These are phyloP conservation scores for Blastocystis sp. DNA, from an alignment of 352 stramenopile species.

Conservation along the genomic window DNA sequence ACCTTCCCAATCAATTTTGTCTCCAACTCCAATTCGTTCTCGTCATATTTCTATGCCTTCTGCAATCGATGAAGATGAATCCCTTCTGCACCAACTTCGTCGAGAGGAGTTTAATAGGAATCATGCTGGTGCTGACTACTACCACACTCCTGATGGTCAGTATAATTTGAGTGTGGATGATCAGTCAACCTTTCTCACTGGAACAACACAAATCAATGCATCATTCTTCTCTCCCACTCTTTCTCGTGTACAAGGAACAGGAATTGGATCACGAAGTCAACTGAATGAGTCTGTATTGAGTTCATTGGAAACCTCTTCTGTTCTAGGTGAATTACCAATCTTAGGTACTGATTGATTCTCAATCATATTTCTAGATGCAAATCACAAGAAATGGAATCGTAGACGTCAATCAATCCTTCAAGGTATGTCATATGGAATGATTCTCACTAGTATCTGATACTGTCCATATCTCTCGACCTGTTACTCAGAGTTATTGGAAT, in stretches of 20 bases:
- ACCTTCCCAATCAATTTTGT: background rate
- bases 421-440: background rate
- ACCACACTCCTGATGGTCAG: background rate
- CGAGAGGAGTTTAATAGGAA: conserved; percentile 30
- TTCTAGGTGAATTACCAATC: conserved; percentile 1
- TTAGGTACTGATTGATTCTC: background rate
- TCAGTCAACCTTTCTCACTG: background rate
- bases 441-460: background rate
- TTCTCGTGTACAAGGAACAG: background rate
- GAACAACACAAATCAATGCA: background rate
- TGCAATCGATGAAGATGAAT: background rate
- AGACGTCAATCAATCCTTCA: background rate
- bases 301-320: background rate
- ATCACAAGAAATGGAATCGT: conserved; percentile 11
- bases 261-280: background rate
- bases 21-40: background rate
- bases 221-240: background rate
- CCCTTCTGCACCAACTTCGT: conserved; percentile 30
- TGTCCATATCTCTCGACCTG: background rate
- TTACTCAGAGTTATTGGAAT: background rate
- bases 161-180: conserved; percentile 45
- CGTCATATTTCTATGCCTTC: background rate
- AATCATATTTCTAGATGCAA: background rate
- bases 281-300: background rate
- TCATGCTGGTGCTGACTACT: background rate